Evolutionary conservation across 2,329 filamentous ascomycete genomes (phyloP).

Genomic region (Aspergillus floridensis): DNA sequence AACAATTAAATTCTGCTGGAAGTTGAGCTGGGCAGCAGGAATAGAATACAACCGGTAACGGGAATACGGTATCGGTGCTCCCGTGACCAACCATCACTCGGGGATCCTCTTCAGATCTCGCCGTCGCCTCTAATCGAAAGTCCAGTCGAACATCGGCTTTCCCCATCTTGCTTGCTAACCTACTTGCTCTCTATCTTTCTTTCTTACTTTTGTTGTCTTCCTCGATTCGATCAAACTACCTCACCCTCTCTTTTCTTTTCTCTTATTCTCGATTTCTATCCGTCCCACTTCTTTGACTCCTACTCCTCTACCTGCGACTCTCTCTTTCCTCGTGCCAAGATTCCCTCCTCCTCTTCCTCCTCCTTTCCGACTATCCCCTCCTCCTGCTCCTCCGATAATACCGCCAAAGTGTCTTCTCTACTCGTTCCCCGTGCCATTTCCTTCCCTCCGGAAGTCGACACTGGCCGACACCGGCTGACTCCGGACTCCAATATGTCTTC

Average conservation of each 20-base stretch:
- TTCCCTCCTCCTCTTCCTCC: background rate
- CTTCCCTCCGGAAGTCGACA: conserved; percentile 81
- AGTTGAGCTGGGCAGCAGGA: background rate
- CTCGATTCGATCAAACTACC: conserved; percentile 3
- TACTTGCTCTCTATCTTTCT: conserved; percentile 3
- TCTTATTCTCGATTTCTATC: background rate
- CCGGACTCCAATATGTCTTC: conserved; percentile 61
- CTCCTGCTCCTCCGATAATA: conserved; percentile 52
- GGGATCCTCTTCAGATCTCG: conserved; percentile 7
- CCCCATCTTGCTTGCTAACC: background rate
- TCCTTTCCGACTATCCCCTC: conserved; percentile 22
- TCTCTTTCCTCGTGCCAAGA: conserved; percentile 22
- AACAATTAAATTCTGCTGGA: too few species aligned
- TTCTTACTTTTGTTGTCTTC: background rate
- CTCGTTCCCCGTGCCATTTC: conserved; percentile 86
- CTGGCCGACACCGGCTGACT: conserved; percentile 55
- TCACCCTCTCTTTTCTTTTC: conserved; percentile 23
- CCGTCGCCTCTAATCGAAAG: background rate
- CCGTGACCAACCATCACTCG: conserved; percentile 12
- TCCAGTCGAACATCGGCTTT: conserved; percentile 1
- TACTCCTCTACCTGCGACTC: conserved; percentile 22
- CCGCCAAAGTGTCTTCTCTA: conserved; percentile 96
- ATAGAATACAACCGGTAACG: background rate
- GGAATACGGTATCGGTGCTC: conserved; percentile 8
- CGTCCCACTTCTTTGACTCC: background rate